phyloP scores from a whole-genome alignment of 2,329 filamentous ascomycete genomes.

The Epichloe sibirici region DNA sequence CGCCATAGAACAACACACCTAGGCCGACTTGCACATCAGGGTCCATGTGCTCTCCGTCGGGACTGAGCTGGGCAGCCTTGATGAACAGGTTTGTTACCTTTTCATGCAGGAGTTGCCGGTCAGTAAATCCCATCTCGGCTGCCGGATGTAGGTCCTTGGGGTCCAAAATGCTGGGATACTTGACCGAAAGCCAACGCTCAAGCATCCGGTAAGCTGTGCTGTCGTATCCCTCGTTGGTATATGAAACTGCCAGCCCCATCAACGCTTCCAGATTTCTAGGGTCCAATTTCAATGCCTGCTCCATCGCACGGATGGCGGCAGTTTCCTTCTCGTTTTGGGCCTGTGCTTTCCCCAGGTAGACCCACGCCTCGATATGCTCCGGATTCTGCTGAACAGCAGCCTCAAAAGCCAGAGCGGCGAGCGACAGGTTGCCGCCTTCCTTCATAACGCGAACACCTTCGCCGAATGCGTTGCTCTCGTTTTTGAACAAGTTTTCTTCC shows the following conservation, averaged over 20 bases:
- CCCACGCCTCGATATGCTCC: slow-evolving; percentile 85
- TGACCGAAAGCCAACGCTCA: slow-evolving; percentile 91
- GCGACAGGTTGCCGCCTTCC: slow-evolving; percentile 83
- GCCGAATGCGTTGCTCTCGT: slow-evolving; percentile 74
- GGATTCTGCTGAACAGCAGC: slow-evolving; percentile 86
- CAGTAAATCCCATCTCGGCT: slow-evolving; percentile 86
- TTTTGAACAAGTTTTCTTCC: slow-evolving; percentile 79
- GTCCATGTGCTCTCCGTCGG: slow-evolving; percentile 90
- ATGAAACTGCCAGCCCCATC: slow-evolving; percentile 92
- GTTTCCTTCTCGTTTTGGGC: slow-evolving; percentile 98
- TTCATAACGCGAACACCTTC: slow-evolving; percentile 89
- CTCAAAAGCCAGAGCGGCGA: slow-evolving; percentile 91
- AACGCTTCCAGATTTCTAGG: slow-evolving; percentile 77
- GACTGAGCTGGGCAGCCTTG: slow-evolving; percentile 79
- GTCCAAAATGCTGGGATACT: slow-evolving; percentile 75
- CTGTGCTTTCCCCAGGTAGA: slow-evolving; percentile 79
- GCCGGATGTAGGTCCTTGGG: slow-evolving; percentile 60
- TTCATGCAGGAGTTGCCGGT: slow-evolving; percentile 78
- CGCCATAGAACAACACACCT: slow-evolving; percentile 93
- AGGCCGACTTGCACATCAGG: slow-evolving; percentile 96
- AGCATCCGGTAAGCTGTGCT: slow-evolving; percentile 91
- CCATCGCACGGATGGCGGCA: slow-evolving; percentile 84
- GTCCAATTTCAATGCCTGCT: slow-evolving; percentile 81
- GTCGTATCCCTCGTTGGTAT: slow-evolving; percentile 98
- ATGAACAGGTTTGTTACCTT: slow-evolving; percentile 89